These are phyloP conservation scores for Lactarius psammicola DNA, from an alignment of 768 basidiomycete species.

Conservation along the genomic window DNA sequence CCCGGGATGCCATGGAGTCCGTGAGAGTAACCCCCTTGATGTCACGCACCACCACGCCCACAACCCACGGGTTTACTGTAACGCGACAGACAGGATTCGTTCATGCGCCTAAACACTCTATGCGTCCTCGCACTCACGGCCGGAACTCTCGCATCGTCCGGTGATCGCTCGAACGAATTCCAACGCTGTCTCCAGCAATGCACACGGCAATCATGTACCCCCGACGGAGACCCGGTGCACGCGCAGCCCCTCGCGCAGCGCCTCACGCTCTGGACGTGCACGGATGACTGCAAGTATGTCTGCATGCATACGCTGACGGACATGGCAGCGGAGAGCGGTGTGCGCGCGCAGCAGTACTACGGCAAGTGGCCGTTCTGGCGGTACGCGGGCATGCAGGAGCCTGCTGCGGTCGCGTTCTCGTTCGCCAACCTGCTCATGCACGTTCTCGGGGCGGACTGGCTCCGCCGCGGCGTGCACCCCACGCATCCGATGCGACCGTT, in stretches of 20 bases:
- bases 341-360: slow-evolving; percentile 70
- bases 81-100: not conserved
- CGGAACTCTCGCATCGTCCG: slow-evolving; percentile 32
- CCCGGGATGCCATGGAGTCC: too few relatives aligned
- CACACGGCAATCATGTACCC: slow-evolving; percentile 37
- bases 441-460: slow-evolving; percentile 50
- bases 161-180: slow-evolving; percentile 39
- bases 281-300: slow-evolving; percentile 81
- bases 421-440: slow-evolving; percentile 83
- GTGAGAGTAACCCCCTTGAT: not conserved
- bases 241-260: slow-evolving; percentile 49
- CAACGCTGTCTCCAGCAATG: slow-evolving; percentile 37
- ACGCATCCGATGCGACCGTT: slow-evolving; percentile 68
- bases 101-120: slow-evolving; percentile 25
- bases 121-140: not conserved
- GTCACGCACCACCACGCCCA: too few relatives aligned
- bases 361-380: slow-evolving; percentile 99
- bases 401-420: slow-evolving; percentile 87
- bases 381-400: slow-evolving; percentile 87
- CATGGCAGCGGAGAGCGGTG: slow-evolving; percentile 43
- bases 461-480: slow-evolving; percentile 48
- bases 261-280: slow-evolving; percentile 83
- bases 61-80: not conserved
- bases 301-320: slow-evolving; percentile 85
- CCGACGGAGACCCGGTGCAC: slow-evolving; percentile 32